These are phyloP conservation scores for Globisporangium middletonii DNA, from an alignment of 352 stramenopile species.

Conservation along the genomic window DNA sequence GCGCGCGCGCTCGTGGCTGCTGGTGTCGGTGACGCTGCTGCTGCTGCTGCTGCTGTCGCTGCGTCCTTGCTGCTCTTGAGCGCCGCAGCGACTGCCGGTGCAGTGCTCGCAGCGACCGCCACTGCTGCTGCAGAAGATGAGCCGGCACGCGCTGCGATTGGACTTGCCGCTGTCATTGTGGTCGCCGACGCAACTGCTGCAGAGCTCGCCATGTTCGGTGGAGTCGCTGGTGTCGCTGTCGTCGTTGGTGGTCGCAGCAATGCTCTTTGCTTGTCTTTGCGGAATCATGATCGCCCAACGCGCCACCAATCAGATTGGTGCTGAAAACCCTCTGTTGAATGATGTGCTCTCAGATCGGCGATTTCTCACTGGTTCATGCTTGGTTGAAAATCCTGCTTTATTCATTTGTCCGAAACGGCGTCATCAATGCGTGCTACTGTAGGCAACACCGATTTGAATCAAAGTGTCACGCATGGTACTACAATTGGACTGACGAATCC, in stretches of 20 bases:
- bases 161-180: slow-evolving; percentile 2
- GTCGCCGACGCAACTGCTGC: neutral
- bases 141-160: slow-evolving; percentile 7
- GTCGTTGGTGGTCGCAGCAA: neutral
- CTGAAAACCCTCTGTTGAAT: neutral
- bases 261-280: neutral
- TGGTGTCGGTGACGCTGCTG: neutral
- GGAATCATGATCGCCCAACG: neutral
- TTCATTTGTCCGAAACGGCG: no score
- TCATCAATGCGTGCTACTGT: no score
- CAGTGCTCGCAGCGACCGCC: slow-evolving; percentile 1
- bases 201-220: neutral
- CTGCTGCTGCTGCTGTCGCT: no score
- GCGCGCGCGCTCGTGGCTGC: slow-evolving; percentile 8
- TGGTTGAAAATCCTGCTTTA: no score
- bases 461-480: no score
- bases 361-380: neutral
- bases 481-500: no score
- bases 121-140: slow-evolving; percentile 5
- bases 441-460: no score
- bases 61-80: slow-evolving; percentile 8
- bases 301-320: neutral
- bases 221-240: neutral
- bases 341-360: neutral
- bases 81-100: slow-evolving; percentile 2